phyloP scores from a whole-genome alignment of 2,329 filamentous ascomycete genomes.

The Hypoxylon sp. region DNA sequence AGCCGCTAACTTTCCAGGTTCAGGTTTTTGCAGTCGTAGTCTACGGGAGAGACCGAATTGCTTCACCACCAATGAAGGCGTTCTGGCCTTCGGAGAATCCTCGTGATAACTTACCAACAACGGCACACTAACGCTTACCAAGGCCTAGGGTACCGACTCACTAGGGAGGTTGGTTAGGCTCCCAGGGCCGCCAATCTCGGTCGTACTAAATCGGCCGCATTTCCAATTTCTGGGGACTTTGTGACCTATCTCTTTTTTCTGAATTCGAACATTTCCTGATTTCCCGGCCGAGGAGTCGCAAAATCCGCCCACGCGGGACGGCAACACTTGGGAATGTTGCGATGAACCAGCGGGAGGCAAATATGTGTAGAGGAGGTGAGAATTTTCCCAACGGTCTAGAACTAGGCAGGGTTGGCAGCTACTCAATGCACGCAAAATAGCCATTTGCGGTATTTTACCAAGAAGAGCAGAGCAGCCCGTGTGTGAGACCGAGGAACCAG shows the following conservation, averaged over 20 bases:
- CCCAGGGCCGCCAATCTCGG: constrained; percentile 41
- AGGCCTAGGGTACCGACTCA: constrained; percentile 29
- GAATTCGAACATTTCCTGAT: constrained; percentile 9
- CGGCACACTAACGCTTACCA: constrained; percentile 35
- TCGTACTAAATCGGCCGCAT: constrained; percentile 45
- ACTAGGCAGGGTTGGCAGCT: constrained; percentile 33
- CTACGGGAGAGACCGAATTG: constrained; percentile 21
- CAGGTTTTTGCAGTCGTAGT: constrained; percentile 7
- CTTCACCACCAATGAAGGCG: constrained; percentile 32
- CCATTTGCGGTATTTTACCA: constrained; percentile 46
- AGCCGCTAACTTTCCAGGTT: constrained; percentile 15
- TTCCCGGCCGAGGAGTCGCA: constrained; percentile 25
- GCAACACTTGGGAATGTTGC: constrained; percentile 24
- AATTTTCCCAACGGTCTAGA: constrained; percentile 40
- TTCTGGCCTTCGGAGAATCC: constrained; percentile 21
- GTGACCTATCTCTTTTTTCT: constrained; percentile 22
- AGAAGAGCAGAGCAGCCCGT: constrained; percentile 25
- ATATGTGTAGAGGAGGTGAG: neutral
- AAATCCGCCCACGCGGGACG: constrained; percentile 29
- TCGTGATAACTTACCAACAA: constrained; percentile 35
- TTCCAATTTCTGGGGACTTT: neutral
- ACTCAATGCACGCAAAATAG: constrained; percentile 43
- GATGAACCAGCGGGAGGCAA: constrained; percentile 10
- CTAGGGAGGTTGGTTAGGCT: constrained; percentile 24
- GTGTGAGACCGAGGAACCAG: constrained; percentile 25